Percentiles rank a stretch among this genome's conserved stretches.
Evolutionary conservation across 139 green algal genomes (phyloP).

Genomic region (Closterium sp.): DNA sequence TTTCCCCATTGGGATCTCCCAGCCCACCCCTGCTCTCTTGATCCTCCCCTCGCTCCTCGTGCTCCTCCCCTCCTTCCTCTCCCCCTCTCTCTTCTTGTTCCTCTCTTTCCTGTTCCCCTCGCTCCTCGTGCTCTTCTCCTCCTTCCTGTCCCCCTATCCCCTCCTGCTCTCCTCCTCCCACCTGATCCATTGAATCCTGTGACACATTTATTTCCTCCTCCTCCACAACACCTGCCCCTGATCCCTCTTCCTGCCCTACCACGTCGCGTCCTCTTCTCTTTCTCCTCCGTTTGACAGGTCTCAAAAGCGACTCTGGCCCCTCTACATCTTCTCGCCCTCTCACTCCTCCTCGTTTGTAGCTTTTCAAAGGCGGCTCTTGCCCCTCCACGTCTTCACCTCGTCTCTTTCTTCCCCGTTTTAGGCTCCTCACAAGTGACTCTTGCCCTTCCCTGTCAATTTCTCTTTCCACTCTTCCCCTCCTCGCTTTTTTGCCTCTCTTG

Average conservation of each 20-base stretch:
- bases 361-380: too few relatives aligned
- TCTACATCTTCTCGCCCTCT: too few relatives aligned
- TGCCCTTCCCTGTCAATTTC: not conserved
- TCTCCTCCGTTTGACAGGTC: not conserved
- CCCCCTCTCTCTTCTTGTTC: too few relatives aligned
- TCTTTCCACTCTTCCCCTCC: not conserved
- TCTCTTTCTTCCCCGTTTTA: too few relatives aligned
- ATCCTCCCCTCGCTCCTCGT: not conserved
- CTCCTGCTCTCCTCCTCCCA: too few relatives aligned
- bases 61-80: not conserved
- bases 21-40: too few relatives aligned
- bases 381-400: too few relatives aligned
- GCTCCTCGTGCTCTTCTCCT: not conserved
- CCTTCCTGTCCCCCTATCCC: too few relatives aligned
- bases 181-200: not conserved
- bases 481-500: not conserved
- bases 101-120: not conserved
- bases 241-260: not conserved
- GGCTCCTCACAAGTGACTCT: not conserved
- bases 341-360: too few relatives aligned
- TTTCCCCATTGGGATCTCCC: too few relatives aligned
- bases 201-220: not conserved
- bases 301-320: too few relatives aligned
- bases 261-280: not conserved
- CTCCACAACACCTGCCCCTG: not conserved